phyloP scores from a whole-genome alignment of 345 rosid species.

The Acer negundo region DNA sequence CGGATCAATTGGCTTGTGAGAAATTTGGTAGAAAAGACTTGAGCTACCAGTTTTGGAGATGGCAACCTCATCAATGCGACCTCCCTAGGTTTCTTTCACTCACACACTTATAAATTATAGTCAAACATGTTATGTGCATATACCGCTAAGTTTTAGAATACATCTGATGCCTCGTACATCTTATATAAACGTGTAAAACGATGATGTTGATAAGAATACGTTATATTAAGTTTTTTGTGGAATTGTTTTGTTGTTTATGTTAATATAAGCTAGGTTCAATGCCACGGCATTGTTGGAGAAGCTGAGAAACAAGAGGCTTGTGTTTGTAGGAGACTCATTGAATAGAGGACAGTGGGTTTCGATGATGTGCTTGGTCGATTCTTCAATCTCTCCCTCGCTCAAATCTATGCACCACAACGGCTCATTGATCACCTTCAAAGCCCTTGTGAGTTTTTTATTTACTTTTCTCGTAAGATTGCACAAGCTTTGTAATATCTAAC shows the following conservation, averaged over 20 bases:
- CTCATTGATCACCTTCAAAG: slow-evolving; percentile 55
- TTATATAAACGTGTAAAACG: too few relatives aligned
- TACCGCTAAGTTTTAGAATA: too few relatives aligned
- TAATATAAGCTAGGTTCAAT: slow-evolving; percentile 61
- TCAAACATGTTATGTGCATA: background rate
- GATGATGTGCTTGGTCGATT: slow-evolving; percentile 80
- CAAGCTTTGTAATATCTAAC: background rate
- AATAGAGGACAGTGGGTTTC: slow-evolving; percentile 96
- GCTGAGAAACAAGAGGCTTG: slow-evolving; percentile 87
- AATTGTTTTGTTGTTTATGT: slow-evolving; percentile 17
- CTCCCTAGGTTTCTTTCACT: slow-evolving; percentile 62
- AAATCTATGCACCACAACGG: slow-evolving; percentile 65
- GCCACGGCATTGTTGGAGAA: slow-evolving; percentile 71
- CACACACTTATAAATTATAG: background rate
- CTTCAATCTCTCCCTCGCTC: slow-evolving; percentile 49
- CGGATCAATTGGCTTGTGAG: slow-evolving; percentile 76
- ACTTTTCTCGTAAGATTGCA: background rate
- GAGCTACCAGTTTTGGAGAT: slow-evolving; percentile 69
- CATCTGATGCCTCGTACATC: too few relatives aligned
- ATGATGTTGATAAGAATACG: too few relatives aligned
- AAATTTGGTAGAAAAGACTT: slow-evolving; percentile 83
- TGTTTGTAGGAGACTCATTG: slow-evolving; percentile 90
- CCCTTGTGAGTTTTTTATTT: slow-evolving; percentile 34
- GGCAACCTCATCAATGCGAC: slow-evolving; percentile 87
- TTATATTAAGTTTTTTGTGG: too few relatives aligned